Evolutionary conservation across 305 asterid genomes (phyloP).

Genomic region (Solanum chacoense): DNA sequence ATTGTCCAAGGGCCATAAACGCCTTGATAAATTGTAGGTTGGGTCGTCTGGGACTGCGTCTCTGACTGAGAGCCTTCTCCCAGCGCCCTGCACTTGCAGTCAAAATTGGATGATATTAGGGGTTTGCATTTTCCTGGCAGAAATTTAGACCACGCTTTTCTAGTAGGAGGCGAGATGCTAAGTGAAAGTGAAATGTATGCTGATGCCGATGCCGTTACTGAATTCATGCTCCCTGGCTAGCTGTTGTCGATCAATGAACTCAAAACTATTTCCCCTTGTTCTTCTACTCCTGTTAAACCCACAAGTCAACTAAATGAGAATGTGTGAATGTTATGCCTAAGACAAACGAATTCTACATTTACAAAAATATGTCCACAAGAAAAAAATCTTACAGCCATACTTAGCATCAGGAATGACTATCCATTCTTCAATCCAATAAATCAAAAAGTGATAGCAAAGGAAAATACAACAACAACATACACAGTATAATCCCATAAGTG

Average conservation of each 20-base stretch:
- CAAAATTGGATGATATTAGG: background rate
- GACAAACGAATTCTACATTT: background rate
- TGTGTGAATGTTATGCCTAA: background rate
- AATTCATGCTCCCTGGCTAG: background rate
- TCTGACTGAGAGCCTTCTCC: conserved; percentile 1
- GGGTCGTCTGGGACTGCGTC: conserved; percentile 5
- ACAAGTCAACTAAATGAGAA: background rate
- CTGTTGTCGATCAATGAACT: background rate
- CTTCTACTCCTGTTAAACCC: background rate
- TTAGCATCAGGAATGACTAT: background rate
- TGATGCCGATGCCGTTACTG: background rate
- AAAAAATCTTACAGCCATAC: background rate
- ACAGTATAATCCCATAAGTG: background rate
- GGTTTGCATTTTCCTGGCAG: background rate
- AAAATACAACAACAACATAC: background rate
- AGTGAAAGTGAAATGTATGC: background rate
- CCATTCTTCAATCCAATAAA: background rate
- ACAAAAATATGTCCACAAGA: background rate
- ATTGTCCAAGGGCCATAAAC: conserved; percentile 81
- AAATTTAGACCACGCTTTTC: background rate
- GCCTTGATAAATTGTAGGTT: conserved; percentile 45
- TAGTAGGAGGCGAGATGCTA: background rate
- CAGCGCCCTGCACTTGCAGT: conserved; percentile 10
- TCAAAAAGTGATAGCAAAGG: background rate
- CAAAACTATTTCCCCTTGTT: background rate